A percentile compares a stretch with the other conserved stretches of the same genome.
phyloP scores from a whole-genome alignment of 805 yeast genomes.

The Kregervanrija pseudodelftensis region DNA sequence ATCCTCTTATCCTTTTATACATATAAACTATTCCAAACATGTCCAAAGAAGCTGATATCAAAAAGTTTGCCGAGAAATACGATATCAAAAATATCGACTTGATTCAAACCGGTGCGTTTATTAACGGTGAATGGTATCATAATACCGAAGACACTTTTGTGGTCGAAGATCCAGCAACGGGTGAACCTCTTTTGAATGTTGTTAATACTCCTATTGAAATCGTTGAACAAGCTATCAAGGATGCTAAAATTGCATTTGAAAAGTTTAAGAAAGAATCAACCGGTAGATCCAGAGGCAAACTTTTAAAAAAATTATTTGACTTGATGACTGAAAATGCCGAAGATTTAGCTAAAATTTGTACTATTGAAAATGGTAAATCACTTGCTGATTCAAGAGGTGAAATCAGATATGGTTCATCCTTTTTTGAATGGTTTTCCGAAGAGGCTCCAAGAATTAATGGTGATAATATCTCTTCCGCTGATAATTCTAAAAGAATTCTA shows the following conservation, averaged over 20 bases:
- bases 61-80: slow-evolving; percentile 24
- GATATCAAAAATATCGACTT: slow-evolving; percentile 41
- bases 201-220: slow-evolving; percentile 46
- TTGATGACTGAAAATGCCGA: slow-evolving; percentile 50
- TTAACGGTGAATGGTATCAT: slow-evolving; percentile 69
- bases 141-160: slow-evolving; percentile 41
- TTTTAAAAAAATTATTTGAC: slow-evolving; percentile 45
- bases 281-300: slow-evolving; percentile 46
- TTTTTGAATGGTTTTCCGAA: slow-evolving; percentile 86
- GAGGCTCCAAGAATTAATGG: slow-evolving; percentile 70
- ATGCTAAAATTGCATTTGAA: slow-evolving; percentile 48
- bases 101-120: slow-evolving; percentile 50
- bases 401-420: slow-evolving; percentile 59
- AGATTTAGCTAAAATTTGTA: slow-evolving; percentile 58
- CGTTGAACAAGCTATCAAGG: slow-evolving; percentile 45
- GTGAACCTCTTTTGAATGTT: slow-evolving; percentile 43
- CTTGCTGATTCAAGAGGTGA: slow-evolving; percentile 68
- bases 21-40: slow-evolving; percentile 7
- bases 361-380: slow-evolving; percentile 73
- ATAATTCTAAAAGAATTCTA: slow-evolving; percentile 41
- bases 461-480: slow-evolving; percentile 53
- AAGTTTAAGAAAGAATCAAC: slow-evolving; percentile 42
- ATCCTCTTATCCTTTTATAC: not conserved
- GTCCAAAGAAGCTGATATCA: slow-evolving; percentile 22
- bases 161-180: slow-evolving; percentile 73